phyloP scores from a whole-genome alignment of 2,329 filamentous ascomycete genomes.

The Macrophomina pseudophaseolina region DNA sequence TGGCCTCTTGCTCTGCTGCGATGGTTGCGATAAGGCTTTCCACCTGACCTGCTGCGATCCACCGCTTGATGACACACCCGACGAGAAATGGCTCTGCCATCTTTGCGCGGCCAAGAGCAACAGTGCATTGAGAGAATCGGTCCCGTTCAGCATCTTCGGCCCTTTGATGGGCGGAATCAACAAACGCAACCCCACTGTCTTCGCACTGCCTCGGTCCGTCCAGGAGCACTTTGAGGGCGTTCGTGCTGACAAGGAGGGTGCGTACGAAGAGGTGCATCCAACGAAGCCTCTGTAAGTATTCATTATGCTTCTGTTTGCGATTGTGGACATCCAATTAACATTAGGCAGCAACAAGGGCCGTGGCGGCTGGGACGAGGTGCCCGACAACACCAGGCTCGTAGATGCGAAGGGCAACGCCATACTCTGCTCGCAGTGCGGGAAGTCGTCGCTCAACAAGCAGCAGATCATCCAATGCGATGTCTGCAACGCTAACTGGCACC shows the following conservation, averaged over 20 bases:
- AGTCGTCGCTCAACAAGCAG: conserved; percentile 65
- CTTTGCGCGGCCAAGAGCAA: conserved; percentile 60
- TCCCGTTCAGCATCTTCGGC: conserved; percentile 57
- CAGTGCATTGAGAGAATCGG: conserved; percentile 52
- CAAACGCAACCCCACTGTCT: conserved; percentile 72
- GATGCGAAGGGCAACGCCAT: conserved; percentile 74
- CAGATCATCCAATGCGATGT: conserved; percentile 86
- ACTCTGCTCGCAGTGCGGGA: conserved; percentile 77
- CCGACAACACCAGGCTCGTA: conserved; percentile 65
- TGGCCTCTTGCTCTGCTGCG: conserved; percentile 89
- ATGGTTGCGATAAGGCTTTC: conserved; percentile 87
- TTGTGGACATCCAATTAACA: conserved; percentile 34
- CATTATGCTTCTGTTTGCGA: conserved; percentile 18
- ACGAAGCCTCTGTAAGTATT: conserved; percentile 30
- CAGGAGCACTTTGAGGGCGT: conserved; percentile 82
- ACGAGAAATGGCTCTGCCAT: conserved; percentile 76
- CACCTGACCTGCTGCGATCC: conserved; percentile 90
- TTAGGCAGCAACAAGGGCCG: conserved; percentile 43
- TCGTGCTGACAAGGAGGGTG: conserved; percentile 74
- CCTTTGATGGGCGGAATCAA: conserved; percentile 69
- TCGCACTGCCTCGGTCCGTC: conserved; percentile 70
- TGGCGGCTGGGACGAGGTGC: conserved; percentile 47
- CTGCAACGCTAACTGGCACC: conserved; percentile 84
- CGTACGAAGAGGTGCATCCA: conserved; percentile 69
- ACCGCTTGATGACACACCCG: conserved; percentile 57